Evolutionary conservation across 306 rosid species (phyloP), one percentile per base, ranked within the genome.

Genomic region (Rosa chinensis): DNA sequence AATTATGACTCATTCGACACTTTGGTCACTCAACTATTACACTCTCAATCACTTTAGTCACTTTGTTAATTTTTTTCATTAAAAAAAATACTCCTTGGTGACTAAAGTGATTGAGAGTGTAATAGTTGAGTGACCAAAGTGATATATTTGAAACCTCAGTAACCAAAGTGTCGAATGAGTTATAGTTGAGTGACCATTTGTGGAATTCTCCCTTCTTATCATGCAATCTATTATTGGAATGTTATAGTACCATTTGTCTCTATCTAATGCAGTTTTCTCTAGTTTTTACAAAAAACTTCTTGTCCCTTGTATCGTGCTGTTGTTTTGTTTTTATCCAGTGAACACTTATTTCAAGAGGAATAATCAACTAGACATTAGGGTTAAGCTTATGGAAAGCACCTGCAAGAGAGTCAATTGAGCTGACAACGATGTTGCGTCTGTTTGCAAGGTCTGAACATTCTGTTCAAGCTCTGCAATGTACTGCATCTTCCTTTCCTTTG

Each of bases 401-500:
- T 94, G 98, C 85, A 94, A 69, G 45, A 94, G 94, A 78, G 93
- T 92, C 78, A 94, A 79, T 78, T 94, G 97, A 40, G 98, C 97
- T 85, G 97, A 90, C 84, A 94, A 86, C 20, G 98, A 89, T 28
- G 97, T 94, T 79, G 98, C 97, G 77, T 94, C 98, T 4, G 97
- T 92, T 86, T 94, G 98, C 86, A 94, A 80, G 17, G 97, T 90
- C 86, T 92, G 97, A 74, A 94, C 97, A 86, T 94, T 94, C 76
- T 97, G 88, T 87, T 94, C 98, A 79, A 94, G 97, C 88, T 94
- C 97, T 37, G 91, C 87, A 79, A 94, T 94, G 88, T 94, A 91
- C 56, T 97, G 89, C 98, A 90, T 94, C 89, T 94, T 94, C 90
- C 98, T 88, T 89, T 94, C 98, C 86, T 94, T 94, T 69, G 98